phyloP scores from a whole-genome alignment of 208 protist genomes.

The Hexamita inflata region DNA sequence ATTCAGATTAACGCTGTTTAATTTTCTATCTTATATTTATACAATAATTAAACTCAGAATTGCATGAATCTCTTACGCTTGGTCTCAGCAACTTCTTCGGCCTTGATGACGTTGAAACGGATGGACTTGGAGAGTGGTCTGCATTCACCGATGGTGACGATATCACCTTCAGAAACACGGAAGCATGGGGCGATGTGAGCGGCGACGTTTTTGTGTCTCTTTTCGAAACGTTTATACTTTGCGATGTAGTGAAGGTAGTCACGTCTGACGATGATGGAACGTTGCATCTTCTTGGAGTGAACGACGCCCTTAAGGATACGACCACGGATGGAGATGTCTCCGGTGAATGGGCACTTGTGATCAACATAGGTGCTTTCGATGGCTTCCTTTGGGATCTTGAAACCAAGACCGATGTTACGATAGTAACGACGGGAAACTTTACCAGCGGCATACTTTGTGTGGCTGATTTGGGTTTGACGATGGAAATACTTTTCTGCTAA shows the following conservation, averaged over 20 bases:
- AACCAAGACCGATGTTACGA: constrained; percentile 82
- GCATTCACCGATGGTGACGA: constrained; percentile 95
- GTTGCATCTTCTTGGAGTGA: constrained; percentile 90
- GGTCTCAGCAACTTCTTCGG: constrained; percentile 40
- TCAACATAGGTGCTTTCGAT: constrained; percentile 96
- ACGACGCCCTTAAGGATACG: constrained; percentile 90
- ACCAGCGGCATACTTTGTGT: not conserved
- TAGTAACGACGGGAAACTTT: not conserved
- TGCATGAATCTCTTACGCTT: constrained; percentile 45
- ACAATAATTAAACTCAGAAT: constrained; percentile 37
- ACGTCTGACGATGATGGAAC: constrained; percentile 87
- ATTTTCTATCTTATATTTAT: not conserved
- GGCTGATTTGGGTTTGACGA: too few relatives aligned
- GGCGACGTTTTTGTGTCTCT: constrained; percentile 94
- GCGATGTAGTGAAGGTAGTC: constrained; percentile 99
- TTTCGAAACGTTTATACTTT: constrained; percentile 99
- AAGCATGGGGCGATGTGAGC: constrained; percentile 95
- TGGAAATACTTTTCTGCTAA: too few relatives aligned
- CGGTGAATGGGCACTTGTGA: constrained; percentile 99
- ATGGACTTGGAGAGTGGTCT: constrained; percentile 96
- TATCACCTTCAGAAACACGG: constrained; percentile 81
- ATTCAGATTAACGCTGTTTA: too few relatives aligned
- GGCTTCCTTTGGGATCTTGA: constrained; percentile 82
- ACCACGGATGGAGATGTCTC: constrained; percentile 95
- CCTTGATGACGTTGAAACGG: constrained; percentile 94